Evolutionary conservation across 164 flowering plant species (phyloP).

Genomic region (Protea cynaroides): DNA sequence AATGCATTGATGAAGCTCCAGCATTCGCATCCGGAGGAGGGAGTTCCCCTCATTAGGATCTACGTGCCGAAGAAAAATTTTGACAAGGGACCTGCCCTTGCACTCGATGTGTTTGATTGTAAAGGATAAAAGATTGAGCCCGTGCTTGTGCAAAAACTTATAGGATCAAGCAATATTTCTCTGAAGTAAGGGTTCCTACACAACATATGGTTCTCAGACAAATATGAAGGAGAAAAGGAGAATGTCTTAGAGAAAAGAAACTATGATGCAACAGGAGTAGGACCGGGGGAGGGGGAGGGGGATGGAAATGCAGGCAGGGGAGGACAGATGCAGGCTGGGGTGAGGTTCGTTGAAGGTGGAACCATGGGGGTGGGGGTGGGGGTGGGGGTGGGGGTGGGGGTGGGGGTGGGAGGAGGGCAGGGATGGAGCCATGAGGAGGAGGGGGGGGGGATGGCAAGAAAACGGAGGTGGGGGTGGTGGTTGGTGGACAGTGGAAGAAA

Average conservation of each 20-base stretch:
- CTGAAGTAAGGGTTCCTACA: slow-evolving; percentile 59
- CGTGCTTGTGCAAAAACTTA: slow-evolving; percentile 78
- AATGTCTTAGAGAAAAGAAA: slow-evolving; percentile 34
- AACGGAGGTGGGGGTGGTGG: too few relatives aligned
- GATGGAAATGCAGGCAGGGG: too few relatives aligned
- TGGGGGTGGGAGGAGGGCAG: too few relatives aligned
- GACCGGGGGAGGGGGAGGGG: slow-evolving; percentile 32
- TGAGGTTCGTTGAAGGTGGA: too few relatives aligned
- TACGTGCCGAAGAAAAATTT: slow-evolving; percentile 84
- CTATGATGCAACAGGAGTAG: slow-evolving; percentile 14
- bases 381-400: too few relatives aligned
- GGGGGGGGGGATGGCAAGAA: too few relatives aligned
- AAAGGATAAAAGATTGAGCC: slow-evolving; percentile 90
- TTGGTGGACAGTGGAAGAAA: too few relatives aligned
- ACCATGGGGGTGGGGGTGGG: too few relatives aligned
- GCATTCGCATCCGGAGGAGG: slow-evolving; percentile 60
- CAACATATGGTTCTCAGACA: slow-evolving; percentile 66
- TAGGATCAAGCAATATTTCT: slow-evolving; percentile 76
- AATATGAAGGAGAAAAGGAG: slow-evolving; percentile 50
- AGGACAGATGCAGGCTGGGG: too few relatives aligned
- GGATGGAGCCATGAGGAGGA: too few relatives aligned
- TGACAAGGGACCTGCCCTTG: slow-evolving; percentile 72
- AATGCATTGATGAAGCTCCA: slow-evolving; percentile 60
- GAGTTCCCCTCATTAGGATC: slow-evolving; percentile 45
- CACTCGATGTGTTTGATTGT: slow-evolving; percentile 89